A percentile compares a stretch with the other conserved stretches of the same genome.
Conservation (phyloP, 2,329 filamentous ascomycete species). For the Pyricularia sp. region DNA sequence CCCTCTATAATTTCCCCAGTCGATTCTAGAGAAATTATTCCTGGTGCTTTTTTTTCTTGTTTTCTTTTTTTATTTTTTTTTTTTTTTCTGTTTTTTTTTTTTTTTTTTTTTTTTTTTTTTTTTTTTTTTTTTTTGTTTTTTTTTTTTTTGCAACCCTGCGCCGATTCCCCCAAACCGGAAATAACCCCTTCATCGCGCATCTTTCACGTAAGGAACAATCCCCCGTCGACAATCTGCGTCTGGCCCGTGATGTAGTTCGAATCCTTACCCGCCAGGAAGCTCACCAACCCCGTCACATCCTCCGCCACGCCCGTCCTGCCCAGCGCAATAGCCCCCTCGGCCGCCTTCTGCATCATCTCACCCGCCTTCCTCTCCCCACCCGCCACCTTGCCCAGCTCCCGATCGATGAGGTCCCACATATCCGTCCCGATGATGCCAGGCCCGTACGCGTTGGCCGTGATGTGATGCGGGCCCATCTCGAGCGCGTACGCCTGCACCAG, state of each 20-base stretch:
- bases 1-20: too few species aligned
- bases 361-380: slow-evolving; percentile 21
- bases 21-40: too few species aligned
- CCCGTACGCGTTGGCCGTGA: slow-evolving; percentile 58
- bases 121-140: too few species aligned
- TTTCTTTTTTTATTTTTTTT: too few species aligned
- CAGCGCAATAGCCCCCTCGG: slow-evolving; percentile 42
- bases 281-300: slow-evolving; percentile 54
- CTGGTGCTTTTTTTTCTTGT: too few species aligned
- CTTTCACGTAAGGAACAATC: slow-evolving; percentile 37
- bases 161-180: neutral
- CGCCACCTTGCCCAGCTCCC: slow-evolving; percentile 44
- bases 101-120: too few species aligned
- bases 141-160: too few species aligned
- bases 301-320: slow-evolving; percentile 49
- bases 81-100: too few species aligned
- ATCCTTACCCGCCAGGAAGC: slow-evolving; percentile 49
- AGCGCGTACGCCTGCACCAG: slow-evolving; percentile 58
- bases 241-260: slow-evolving; percentile 58
- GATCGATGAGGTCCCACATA: slow-evolving; percentile 63
- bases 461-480: slow-evolving; percentile 53
- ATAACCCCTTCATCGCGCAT: neutral
- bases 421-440: slow-evolving; percentile 57
- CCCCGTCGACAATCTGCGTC: slow-evolving; percentile 53
- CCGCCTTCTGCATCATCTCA: slow-evolving; percentile 42